phyloP scores from a whole-genome alignment of 345 rosid genomes.

The Linum trigynum region DNA sequence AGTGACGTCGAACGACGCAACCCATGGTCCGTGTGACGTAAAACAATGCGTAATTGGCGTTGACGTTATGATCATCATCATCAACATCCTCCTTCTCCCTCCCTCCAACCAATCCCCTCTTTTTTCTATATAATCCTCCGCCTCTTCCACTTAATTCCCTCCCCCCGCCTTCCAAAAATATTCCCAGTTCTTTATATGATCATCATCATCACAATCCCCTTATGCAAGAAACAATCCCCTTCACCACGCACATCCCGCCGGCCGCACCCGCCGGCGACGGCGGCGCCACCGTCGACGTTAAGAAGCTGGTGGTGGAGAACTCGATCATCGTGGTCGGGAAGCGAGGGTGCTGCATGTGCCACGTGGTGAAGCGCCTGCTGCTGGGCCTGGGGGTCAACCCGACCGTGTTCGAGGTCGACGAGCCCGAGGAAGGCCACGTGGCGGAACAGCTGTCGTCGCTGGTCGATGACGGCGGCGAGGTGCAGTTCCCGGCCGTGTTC shows the following conservation, averaged over 20 bases:
- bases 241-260: conserved; percentile 15
- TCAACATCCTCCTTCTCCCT: not conserved
- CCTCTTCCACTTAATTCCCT: not conserved
- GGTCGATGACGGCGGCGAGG: conserved; percentile 4
- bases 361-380: conserved; percentile 56
- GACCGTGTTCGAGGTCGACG: conserved; percentile 46
- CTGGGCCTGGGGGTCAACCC: conserved; percentile 76
- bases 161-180: not conserved
- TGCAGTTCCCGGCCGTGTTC: conserved; percentile 64
- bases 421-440: conserved; percentile 38
- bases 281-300: conserved; percentile 13
- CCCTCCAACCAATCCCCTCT: not conserved
- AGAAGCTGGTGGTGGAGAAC: conserved; percentile 40
- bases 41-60: conserved; percentile 39
- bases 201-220: not conserved
- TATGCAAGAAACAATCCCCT: conserved; percentile 42
- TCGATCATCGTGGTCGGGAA: conserved; percentile 52
- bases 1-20: conserved; percentile 41
- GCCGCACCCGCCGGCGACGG: conserved; percentile 18
- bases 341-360: conserved; percentile 72
- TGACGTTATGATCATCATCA: conserved; percentile 40
- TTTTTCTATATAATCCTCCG: not conserved
- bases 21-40: conserved; percentile 39
- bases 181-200: not conserved
- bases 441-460: conserved; percentile 21